Evolutionary conservation across 495 filamentous ascomycete species (phyloP).

Genomic region (Aeminium ludgeri): DNA sequence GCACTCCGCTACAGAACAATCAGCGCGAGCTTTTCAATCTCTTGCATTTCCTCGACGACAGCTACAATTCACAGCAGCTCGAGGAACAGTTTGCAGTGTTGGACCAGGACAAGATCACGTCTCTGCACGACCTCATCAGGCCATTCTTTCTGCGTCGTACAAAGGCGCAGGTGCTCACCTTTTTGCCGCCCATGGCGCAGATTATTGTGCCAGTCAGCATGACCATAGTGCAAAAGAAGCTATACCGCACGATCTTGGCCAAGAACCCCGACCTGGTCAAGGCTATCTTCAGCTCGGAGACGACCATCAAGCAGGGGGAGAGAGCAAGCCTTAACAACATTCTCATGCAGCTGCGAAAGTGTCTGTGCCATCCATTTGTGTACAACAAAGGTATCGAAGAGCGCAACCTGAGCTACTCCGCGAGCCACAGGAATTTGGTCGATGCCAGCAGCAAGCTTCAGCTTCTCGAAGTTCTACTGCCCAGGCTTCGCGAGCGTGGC

Average conservation of each 20-base stretch:
- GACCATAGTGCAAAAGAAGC: slow-evolving; percentile 78
- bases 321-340: slow-evolving; percentile 76
- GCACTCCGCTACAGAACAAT: slow-evolving; percentile 90
- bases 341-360: slow-evolving; percentile 86
- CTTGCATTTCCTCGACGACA: slow-evolving; percentile 72
- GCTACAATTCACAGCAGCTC: slow-evolving; percentile 47
- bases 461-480: slow-evolving; percentile 74
- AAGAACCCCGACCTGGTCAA: slow-evolving; percentile 81
- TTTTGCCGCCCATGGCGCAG: slow-evolving; percentile 81
- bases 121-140: slow-evolving; percentile 70
- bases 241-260: slow-evolving; percentile 84
- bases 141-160: slow-evolving; percentile 73
- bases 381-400: slow-evolving; percentile 86
- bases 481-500: slow-evolving; percentile 72
- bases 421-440: slow-evolving; percentile 61
- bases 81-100: slow-evolving; percentile 61
- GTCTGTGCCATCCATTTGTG: slow-evolving; percentile 87
- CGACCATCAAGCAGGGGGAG: slow-evolving; percentile 43
- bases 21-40: slow-evolving; percentile 87
- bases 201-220: slow-evolving; percentile 89
- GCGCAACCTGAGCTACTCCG: slow-evolving; percentile 31
- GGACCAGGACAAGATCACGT: slow-evolving; percentile 58
- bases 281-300: slow-evolving; percentile 53
- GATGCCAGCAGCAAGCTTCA: slow-evolving; percentile 85
- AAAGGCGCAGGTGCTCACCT: slow-evolving; percentile 74